Base-by-base conservation (phyloP, 2,329 filamentous ascomycete genomes). In the Stagonosporopsis vannaccii region DNA sequence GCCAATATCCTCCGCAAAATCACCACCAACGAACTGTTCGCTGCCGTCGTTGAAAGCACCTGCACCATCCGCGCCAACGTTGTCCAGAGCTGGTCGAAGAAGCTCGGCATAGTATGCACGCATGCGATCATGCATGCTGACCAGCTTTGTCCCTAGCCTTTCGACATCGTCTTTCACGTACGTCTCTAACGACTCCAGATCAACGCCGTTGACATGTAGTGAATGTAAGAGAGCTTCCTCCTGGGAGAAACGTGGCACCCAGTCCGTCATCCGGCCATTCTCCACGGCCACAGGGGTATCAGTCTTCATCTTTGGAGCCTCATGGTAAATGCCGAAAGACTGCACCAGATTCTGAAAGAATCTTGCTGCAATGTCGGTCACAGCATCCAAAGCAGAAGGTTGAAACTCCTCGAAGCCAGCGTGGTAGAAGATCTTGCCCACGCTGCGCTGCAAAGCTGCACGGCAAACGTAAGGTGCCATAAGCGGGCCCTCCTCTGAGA, bases 331-430 rank as follows among this genome's bases (percentile, higher is more conserved):
- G 62, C 90, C 92, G 67, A 97, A 86, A 0, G 90, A 92, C 56
- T 85, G 84, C 15, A 89, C 87, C 9, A 99, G 82, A 72, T 96
- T 96, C 55, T 87, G 84, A 69, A 99, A 97, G 73, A 94, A 99
- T 66, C 96, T 91, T 3, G 88, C 88, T 0, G 93, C 92, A 48
- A 97, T 86, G 66, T 97, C 92, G 0, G 95, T 97, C 33, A 96
- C 86, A 0, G 91, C 86, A 65, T 99, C 95, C 26, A 99, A 81
- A 25, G 95, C 94, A 36, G 93, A 96, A 13, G 95, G 95, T 72
- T 99, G 95, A 60, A 96, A 91, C 73, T 99, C 95, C 76, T 99
- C 95, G 63, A 98, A 99, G 0, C 95, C 95, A 36, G 92, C 90
- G 72, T 97, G 92, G 71, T 97, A 99, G 69, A 97, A 94, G 41